Base-by-base conservation (phyloP, 805 yeast species). In the Komagataella pseudopastoris region DNA sequence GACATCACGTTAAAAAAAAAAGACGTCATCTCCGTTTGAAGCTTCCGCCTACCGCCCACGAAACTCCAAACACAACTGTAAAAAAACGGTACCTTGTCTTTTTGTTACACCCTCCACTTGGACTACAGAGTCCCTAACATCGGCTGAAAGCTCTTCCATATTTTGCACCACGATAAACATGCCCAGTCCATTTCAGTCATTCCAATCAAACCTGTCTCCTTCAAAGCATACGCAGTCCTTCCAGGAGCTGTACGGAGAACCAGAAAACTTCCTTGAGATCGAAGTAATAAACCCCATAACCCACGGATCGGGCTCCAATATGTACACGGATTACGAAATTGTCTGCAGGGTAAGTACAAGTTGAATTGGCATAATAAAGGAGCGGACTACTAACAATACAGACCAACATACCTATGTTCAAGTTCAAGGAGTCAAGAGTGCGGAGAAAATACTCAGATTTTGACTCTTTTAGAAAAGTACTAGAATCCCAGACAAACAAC, bases 241-340 rank as follows among this genome's bases (percentile, higher is more conserved):
- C 63, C 85, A 80, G 56, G 96, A 88, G 59, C 75, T 86, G 46
- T 93, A 93, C 62, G 96, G 95, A 0, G 95, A 86, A 59, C 98
- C 97, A 0, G 98, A 93, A 65, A 88, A 88, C 67, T 88, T 89
- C 61, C 74, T 91, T 45, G 99, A 91, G 67, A 81, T 93, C 43
- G 97, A 90, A 65, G 96, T 76, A 49, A 71, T 77, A 23, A 83
- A 83, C 62, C 95, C 96, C 8, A 78, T 80, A 55, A 88, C 95
- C 0, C 95, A 87, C 59, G 80, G 78, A 1, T 67, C 69, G 52
- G 77, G 84, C 20, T 67, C 80, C 36, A 76, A 80, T 24, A 80
- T 83, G 81, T 91, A 75, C 64, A 91, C 98, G 7, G 98, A 91
- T 66, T 91, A 91, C 66, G 97, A 90, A 65, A 80, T 91, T 20